Base-by-base conservation (phyloP, 441 rosid species). In the Bocquillonia castaneifolia region DNA sequence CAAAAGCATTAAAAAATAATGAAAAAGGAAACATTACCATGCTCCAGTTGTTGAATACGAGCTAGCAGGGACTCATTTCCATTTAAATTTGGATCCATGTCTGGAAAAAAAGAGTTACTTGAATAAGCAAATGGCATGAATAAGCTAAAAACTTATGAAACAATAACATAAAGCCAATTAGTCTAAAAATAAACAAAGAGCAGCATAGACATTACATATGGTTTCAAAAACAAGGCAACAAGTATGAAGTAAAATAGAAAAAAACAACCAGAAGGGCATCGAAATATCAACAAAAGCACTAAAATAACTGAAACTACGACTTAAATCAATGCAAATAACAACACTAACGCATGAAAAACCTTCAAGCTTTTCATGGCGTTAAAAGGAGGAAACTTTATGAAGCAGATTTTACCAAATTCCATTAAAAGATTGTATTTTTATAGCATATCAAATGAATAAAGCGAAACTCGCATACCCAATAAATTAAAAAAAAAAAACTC, bases 41-140 rank as follows among this genome's bases (percentile, higher is more conserved):
- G 78, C 74, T 91, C 98, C 34, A 93, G 76, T 69, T 89, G 97
- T 62, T 84, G 78, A 67, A 93, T 82, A 66, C 91, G 97, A 78
- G 81, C 83, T 70, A 77, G 48, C 62, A 86, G 72, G 17, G 79
- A 72, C 76, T 83, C 91, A 40, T 68, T 80, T 56, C 81, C 85
- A 45, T 70, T 77, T 23, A 68, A 68, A 76, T 50, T 72, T 44
- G 54, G 77, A 71, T 86, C 93, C 98, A 93, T 93, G 22, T 44
- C 77, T 72, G 70, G 59, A 54, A 53, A 54, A 62, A 15, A 73
- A 29, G 45, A n/a, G n/a, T n/a, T 29, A 0, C 62, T 25, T 59
- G 63, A 59, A 5, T 59, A 36, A 12, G 34, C 2, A 20, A 10
- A 18, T 29, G 15, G 28, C 20, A 14, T n/a, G 6, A 54, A 29